Conservation (phyloP, 345 rosid genomes). For the Salix caprea region DNA sequence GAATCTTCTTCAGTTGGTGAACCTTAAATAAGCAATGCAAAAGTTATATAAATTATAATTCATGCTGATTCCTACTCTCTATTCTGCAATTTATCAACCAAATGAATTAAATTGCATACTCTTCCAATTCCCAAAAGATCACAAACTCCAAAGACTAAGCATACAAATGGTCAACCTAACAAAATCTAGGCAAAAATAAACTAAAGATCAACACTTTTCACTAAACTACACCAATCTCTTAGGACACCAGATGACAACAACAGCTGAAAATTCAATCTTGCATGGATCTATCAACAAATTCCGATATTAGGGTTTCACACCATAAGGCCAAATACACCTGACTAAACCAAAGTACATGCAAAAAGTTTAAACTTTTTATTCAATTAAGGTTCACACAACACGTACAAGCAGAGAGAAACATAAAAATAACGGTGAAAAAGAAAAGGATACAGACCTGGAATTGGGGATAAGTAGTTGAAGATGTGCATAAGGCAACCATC, state of each 20-base stretch:
- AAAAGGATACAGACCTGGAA: constrained; percentile 52
- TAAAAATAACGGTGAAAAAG: not conserved
- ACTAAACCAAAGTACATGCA: not conserved
- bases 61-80: not conserved
- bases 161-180: not conserved
- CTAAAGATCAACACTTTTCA: not conserved
- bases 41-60: not conserved
- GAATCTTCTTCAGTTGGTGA: not conserved
- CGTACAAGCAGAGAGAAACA: not conserved
- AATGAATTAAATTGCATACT: not conserved
- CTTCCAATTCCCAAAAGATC: not conserved
- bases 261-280: not conserved
- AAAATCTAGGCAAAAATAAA: not conserved
- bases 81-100: not conserved
- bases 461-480: constrained; percentile 87
- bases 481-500: constrained; percentile 99
- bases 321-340: not conserved
- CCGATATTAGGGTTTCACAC: not conserved
- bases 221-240: not conserved
- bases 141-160: not conserved
- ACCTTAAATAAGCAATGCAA: not conserved
- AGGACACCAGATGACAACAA: not conserved
- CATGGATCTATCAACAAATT: not conserved
- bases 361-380: not conserved
- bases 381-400: not conserved